Conservation (phyloP, 208 protist species). For the Trypanosoma theileri region DNA sequence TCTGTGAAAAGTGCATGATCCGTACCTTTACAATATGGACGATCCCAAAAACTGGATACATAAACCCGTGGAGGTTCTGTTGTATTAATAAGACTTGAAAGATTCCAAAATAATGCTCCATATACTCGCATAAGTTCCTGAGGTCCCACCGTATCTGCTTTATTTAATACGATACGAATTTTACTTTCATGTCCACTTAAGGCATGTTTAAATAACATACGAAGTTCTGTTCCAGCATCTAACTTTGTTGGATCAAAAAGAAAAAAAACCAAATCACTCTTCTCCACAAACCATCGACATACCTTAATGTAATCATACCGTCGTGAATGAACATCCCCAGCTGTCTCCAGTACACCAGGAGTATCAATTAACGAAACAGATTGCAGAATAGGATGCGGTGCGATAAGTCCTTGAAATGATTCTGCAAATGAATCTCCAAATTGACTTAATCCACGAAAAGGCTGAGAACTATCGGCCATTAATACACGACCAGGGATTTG, state of each 20-base stretch:
- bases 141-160: slow-evolving; percentile 92
- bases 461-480: slow-evolving; percentile 76
- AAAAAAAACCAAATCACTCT: slow-evolving; percentile 95
- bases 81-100: slow-evolving; percentile 93
- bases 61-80: slow-evolving; percentile 97
- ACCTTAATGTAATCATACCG: slow-evolving; percentile 84
- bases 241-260: slow-evolving; percentile 98
- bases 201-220: slow-evolving; percentile 61
- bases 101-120: slow-evolving; percentile 97
- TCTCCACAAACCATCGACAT: slow-evolving; percentile 92
- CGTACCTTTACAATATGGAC: slow-evolving; percentile 78
- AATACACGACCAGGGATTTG: slow-evolving; percentile 90
- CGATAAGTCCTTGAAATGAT: slow-evolving; percentile 78
- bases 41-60: slow-evolving; percentile 96
- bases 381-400: slow-evolving; percentile 84
- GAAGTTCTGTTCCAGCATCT: slow-evolving; percentile 84
- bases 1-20: slow-evolving; percentile 84
- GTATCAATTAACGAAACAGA: slow-evolving; percentile 96
- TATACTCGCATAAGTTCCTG: slow-evolving; percentile 97
- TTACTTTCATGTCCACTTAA: slow-evolving; percentile 93
- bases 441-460: slow-evolving; percentile 85
- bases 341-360: slow-evolving; percentile 95
- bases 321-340: slow-evolving; percentile 61
- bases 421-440: slow-evolving; percentile 91
- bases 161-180: slow-evolving; percentile 97